Evolutionary conservation across 805 yeast species (phyloP).

Genomic region (Ogataea chonburiensis): DNA sequence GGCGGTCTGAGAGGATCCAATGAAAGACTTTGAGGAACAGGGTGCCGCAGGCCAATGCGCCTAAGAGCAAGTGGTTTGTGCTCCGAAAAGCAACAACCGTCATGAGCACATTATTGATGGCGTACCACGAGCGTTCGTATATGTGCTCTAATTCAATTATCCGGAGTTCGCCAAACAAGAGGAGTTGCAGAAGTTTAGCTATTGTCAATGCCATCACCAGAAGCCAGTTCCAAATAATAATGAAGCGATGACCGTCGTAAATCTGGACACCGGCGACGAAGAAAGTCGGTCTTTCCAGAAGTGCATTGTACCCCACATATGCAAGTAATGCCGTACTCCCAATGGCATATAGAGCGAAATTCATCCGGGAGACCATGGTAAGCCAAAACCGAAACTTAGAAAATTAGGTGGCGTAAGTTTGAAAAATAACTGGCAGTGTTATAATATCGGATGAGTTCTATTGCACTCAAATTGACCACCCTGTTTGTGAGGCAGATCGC

Average conservation of each 20-base stretch:
- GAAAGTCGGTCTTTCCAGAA: constrained; percentile 45
- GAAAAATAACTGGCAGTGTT: constrained; percentile 12
- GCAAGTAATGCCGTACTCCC: constrained; percentile 37
- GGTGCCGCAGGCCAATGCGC: constrained; percentile 34
- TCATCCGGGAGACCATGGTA: constrained; percentile 5
- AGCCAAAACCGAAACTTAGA: constrained; percentile 3
- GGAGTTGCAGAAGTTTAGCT: constrained; percentile 48
- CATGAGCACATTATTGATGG: constrained; percentile 61
- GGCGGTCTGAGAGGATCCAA: constrained; percentile 59
- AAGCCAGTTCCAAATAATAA: constrained; percentile 45
- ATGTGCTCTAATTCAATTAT: constrained; percentile 74
- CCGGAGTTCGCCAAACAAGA: constrained; percentile 74
- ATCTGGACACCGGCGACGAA: constrained; percentile 50
- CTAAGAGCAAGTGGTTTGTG: constrained; percentile 46
- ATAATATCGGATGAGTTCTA: constrained; percentile 56
- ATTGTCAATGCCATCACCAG: constrained; percentile 35
- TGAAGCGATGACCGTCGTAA: constrained; percentile 46
- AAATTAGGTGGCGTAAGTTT: constrained; percentile 9
- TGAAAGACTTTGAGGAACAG: constrained; percentile 68
- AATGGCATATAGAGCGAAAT: constrained; percentile 26
- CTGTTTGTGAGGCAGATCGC: constrained; percentile 72
- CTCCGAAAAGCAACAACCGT: constrained; percentile 53
- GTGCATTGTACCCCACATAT: constrained; percentile 37
- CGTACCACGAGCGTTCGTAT: constrained; percentile 61
- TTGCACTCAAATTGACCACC: constrained; percentile 72